Percentiles rank a stretch among this genome's conserved stretches.
Conservation (phyloP, 73 alveolate genomes). For the Tetrahymena borealis region DNA sequence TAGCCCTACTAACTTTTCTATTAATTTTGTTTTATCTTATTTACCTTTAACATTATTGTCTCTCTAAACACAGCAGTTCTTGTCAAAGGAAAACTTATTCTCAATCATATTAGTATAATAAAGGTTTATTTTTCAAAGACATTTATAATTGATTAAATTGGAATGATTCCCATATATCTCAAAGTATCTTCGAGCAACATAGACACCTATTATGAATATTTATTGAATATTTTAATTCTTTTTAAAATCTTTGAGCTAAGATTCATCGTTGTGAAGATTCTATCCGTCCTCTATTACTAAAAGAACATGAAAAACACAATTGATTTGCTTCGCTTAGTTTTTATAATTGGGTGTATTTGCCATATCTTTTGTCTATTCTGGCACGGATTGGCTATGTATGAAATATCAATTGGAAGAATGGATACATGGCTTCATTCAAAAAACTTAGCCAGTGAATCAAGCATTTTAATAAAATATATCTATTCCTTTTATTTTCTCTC, state of each 20-base stretch:
- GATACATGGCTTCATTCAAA: neutral
- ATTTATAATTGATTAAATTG: neutral
- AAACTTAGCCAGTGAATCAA: neutral
- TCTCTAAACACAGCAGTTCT: neutral
- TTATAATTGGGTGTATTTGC: neutral
- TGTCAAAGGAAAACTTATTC: neutral
- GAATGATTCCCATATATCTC: neutral
- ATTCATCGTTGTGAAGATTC: neutral
- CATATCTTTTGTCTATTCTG: neutral
- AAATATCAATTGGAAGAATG: neutral
- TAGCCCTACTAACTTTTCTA: neutral
- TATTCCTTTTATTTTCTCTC: constrained; percentile 66
- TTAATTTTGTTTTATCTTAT: neutral
- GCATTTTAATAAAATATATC: constrained; percentile 2
- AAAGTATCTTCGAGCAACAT: neutral
- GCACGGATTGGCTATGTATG: neutral
- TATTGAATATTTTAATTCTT: neutral
- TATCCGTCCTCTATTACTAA: neutral
- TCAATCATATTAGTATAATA: neutral
- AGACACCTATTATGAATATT: neutral
- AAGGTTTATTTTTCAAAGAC: neutral
- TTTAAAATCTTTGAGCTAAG: neutral
- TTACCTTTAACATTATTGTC: neutral
- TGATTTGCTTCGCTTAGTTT: neutral
- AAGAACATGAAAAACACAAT: neutral